A percentile compares a stretch with the other conserved stretches of the same genome.
These are phyloP conservation scores for Colletotrichum sp. DNA, from an alignment of 2,329 filamentous ascomycete species.

Conservation along the genomic window DNA sequence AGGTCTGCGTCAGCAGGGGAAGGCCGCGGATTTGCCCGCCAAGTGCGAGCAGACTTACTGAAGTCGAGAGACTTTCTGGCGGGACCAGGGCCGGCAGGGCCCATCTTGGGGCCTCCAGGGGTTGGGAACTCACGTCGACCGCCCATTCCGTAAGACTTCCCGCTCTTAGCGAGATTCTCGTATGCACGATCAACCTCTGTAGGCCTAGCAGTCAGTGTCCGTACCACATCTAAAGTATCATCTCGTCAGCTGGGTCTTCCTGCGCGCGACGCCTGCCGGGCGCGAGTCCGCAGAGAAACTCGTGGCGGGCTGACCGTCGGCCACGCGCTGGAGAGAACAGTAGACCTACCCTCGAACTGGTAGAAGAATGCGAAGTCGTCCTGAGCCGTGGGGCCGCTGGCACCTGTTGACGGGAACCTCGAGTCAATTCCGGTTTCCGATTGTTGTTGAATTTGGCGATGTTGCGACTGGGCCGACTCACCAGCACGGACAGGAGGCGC, in stretches of 20 bases:
- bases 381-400: conserved; percentile 75
- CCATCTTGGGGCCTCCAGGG: conserved; percentile 48
- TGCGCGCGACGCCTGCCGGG: neutral
- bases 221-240: conserved; percentile 18
- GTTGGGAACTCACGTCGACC: conserved; percentile 83
- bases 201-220: conserved; percentile 26
- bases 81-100: conserved; percentile 28
- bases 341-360: conserved; percentile 84
- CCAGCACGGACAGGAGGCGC: conserved; percentile 46
- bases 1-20: conserved; percentile 26
- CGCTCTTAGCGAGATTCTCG: conserved; percentile 95
- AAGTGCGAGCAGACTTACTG: conserved; percentile 27
- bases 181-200: conserved; percentile 94
- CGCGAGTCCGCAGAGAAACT: neutral
- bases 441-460: conserved; percentile 10
- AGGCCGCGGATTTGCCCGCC: conserved; percentile 21
- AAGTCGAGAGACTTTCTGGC: conserved; percentile 31
- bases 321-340: conserved; percentile 11
- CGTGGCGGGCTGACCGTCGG: neutral
- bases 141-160: conserved; percentile 81
- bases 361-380: conserved; percentile 85
- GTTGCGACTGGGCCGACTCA: conserved; percentile 21
- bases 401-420: conserved; percentile 55
- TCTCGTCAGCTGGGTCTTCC: conserved; percentile 13
- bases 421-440: conserved; percentile 14